Percentiles rank a stretch among this genome's conserved stretches.
Conservation (phyloP, 1,139 yeast species). For the Candida sanyaensis region DNA sequence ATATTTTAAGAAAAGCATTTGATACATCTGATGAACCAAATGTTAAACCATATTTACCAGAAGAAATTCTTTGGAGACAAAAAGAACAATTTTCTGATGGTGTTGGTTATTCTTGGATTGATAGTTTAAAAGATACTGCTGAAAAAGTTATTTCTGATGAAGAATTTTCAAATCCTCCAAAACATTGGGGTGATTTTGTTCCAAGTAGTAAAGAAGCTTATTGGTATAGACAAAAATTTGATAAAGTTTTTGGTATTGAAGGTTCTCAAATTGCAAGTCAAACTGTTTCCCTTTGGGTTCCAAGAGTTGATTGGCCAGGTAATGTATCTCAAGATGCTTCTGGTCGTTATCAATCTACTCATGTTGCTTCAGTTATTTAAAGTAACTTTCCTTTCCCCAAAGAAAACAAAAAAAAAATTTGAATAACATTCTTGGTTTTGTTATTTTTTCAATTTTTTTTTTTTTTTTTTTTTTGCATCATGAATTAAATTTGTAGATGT, state of each 20-base stretch:
- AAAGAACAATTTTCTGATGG: conserved; percentile 99
- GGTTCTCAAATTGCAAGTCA: conserved; percentile 80
- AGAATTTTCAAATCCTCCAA: conserved; percentile 83
- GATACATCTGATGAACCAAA: conserved; percentile 78
- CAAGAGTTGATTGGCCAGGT: conserved; percentile 99
- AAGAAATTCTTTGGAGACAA: conserved; percentile 98
- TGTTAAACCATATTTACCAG: conserved; percentile 84
- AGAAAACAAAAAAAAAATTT: background rate
- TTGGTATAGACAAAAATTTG: conserved; percentile 97
- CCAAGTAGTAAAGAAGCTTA: conserved; percentile 99
- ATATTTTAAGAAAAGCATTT: conserved; percentile 94
- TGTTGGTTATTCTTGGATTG: conserved; percentile 99
- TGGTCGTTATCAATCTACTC: conserved; percentile 93
- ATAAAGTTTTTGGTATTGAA: conserved; percentile 77
- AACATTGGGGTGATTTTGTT: conserved; percentile 93
- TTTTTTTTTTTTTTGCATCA: too few species aligned
- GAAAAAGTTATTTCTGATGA: conserved; percentile 85
- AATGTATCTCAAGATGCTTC: conserved; percentile 83
- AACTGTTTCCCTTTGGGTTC: conserved; percentile 99
- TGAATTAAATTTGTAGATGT: too few species aligned
- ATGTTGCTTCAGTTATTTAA: conserved; percentile 42
- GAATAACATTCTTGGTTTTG: too few species aligned
- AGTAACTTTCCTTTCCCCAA: background rate
- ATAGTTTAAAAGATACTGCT: conserved; percentile 94
- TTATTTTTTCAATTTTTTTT: too few species aligned